Evolutionary conservation across 2,329 filamentous ascomycete genomes (phyloP), one percentile per base, ranked within the genome.

Genomic region (Pleurostoma richardsiae): DNA sequence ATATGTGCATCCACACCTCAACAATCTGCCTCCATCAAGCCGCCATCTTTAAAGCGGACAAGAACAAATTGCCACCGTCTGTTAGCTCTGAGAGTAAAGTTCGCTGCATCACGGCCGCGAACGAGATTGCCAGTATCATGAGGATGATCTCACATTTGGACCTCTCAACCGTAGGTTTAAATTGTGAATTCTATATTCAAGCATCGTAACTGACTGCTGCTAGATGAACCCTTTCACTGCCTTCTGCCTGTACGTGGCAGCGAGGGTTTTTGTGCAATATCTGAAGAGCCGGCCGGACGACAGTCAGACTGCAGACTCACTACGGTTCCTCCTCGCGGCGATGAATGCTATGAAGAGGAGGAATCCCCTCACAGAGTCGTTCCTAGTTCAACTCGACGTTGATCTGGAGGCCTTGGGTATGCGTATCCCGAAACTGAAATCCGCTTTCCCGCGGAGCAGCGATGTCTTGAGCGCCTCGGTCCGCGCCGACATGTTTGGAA

Each of bases 1-100:
- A 97, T 59, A 96, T 99, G 90, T 90, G 88, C 61, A 90, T 99
- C 30, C 91, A 97, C 63, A 96, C 94, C 0, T 95, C 91, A 1
- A 90, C 90, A 2, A 97, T 99, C 45, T 97, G 92, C 64, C 73
- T 99, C n/a, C 94, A 99, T 60, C 94, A 99, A 69, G 94, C 92
- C 3, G 94, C 94, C 29, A 97, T 99, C 26, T 96, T 92, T 76
- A 97, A 96, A 63, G 90, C 91, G 0, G 92, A 97, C 58, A 94
- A 90, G 68, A 86, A 96, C 65, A 80, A 83, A 45, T 71, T 96
- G 50, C 84, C 89, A 1, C 72, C 79, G 1, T 84, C 86, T 19
- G 85, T 96, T 41, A 85, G 88, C 52, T 83, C 87, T 2, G 92
- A 97, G 62, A 96, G 91, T 65, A 96, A 96, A 65, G 82, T 94